Evolutionary conservation across 306 rosid species (phyloP), one percentile per base, ranked within the genome.

Genomic region (Delonix regia): DNA sequence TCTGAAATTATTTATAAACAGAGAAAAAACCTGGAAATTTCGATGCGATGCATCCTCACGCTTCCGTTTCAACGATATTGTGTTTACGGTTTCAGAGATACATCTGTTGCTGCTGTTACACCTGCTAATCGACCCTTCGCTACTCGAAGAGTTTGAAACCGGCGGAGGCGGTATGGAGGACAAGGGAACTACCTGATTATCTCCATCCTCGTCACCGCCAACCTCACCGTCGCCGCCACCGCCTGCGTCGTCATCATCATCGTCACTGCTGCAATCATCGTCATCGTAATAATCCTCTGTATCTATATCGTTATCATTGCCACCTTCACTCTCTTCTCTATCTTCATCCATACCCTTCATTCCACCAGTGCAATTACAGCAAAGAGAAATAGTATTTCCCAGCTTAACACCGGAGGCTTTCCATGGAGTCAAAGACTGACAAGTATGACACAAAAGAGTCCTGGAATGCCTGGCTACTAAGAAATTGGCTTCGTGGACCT

Each of bases 401-500:
- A 93, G 92, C 56, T 75, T 81, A 5, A 89, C 68, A 41, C 97
- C 96, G 74, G 91, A 86, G 48, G 97, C 96, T 44, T 80, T 89
- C 96, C 97, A 90, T 9, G 96, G 87, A 13, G 97, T 89, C 0
- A 22, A 87, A 9, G 93, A 84, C 42, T 93, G 97, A 78, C 97
- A 93, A 0, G 80, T 51, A 56, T 83, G 90, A 79, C 97, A 93
- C 67, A 93, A 91, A 21, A 93, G 91, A 25, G 87, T 86, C 61
- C 97, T 64, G 0, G 81, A 51, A 87, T 93, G 97, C 59, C 96
- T 84, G 15, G 91, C 86, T 7, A 90, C 97, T 22, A 93, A 28
- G 82, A 90, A 93, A 72, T 93, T 93, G 34, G 97, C 97, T 9
- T 88, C 86, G 75, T 93, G 96, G 6, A 93, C 94, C 86, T 85